Evolutionary conservation across 208 protist species (phyloP), one percentile per base, ranked within the genome.

Genomic region (Trypanosoma brucei): DNA sequence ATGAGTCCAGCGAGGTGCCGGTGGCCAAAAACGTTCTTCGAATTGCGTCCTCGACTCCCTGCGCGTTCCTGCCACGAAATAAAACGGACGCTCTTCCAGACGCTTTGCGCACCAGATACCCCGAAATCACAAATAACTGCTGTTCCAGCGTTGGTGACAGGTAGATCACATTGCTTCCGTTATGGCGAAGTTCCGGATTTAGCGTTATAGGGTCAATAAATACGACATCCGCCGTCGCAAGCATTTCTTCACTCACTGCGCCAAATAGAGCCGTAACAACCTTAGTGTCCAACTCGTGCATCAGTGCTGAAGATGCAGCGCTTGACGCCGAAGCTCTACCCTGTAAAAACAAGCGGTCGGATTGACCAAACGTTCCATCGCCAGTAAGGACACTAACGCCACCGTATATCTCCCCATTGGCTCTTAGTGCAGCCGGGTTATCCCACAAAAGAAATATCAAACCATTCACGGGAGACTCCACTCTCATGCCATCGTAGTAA

Each of bases 131-230:
- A 60, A 70, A 85, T 33, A 85, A 48, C 56, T 83, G 53, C 79
- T 85, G 82, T 55, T 84, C 72, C 22, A 79, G 11, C 31, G 78
- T 88, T 3, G 76, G 78, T 58, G 63, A 63, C 22, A 83, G 49
- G 4, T 51, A 37, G 49, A 81, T 63, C 11, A 75, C 49, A 52
- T 72, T 68, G 11, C 44, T 42, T 13, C 51, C 6, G 33, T 44
- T 44, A 33, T 51, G 37, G 61, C 52, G 54, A 35, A 54, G 45
- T 8, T 40, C 7, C 5, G 75, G 42, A 42, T 37, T 51, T 2
- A 36, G 3, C 55, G 54, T 70, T 35, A 78, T 56, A 22, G 70
- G 72, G 36, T 81, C 65, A 9, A 79, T 36, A 31, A 85, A 57
- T 5, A 58, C 3, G 48, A 63, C 1, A 56, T 63, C 33, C n/a